Percentiles rank a stretch among this genome's conserved stretches.
phyloP scores from a whole-genome alignment of 106 monocot genomes.

The Narthecium ossifragum region DNA sequence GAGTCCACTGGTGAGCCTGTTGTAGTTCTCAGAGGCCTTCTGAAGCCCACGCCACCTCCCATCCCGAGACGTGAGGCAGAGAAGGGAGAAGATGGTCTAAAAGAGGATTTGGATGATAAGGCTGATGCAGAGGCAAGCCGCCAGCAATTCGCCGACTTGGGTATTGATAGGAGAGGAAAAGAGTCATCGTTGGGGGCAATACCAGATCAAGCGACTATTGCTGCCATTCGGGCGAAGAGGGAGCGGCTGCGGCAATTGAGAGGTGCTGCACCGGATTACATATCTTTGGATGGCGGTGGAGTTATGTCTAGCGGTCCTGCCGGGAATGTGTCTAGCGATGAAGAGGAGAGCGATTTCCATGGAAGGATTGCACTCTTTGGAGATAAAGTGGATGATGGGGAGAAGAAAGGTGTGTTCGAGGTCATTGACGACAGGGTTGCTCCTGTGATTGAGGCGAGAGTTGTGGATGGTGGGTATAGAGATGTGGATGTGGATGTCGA shows the following conservation, averaged over 20 bases:
- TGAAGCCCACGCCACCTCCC: slow-evolving; percentile 42
- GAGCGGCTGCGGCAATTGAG: slow-evolving; percentile 60
- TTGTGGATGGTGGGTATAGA: slow-evolving; percentile 16
- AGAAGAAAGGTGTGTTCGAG: slow-evolving; percentile 64
- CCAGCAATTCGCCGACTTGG: slow-evolving; percentile 25
- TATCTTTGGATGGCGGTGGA: slow-evolving; percentile 66
- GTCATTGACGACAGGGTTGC: slow-evolving; percentile 26
- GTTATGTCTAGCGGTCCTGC: slow-evolving; percentile 34
- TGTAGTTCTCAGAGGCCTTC: slow-evolving; percentile 72
- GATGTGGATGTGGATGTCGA: slow-evolving; percentile 27
- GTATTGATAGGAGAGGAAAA: slow-evolving; percentile 27
- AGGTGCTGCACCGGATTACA: slow-evolving; percentile 58
- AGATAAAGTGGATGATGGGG: slow-evolving; percentile 25
- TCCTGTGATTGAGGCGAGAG: slow-evolving; percentile 12
- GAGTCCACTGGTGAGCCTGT: slow-evolving; percentile 35
- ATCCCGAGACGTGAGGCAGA: slow-evolving; percentile 5
- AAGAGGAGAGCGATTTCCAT: slow-evolving; percentile 66
- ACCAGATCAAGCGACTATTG: slow-evolving; percentile 70
- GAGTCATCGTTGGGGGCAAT: slow-evolving; percentile 38
- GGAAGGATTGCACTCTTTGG: slow-evolving; percentile 67
- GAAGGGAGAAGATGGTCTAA: slow-evolving; percentile 15
- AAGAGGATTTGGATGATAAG: not conserved
- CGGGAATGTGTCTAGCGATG: slow-evolving; percentile 65
- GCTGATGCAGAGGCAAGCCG: not conserved
- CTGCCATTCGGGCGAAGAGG: slow-evolving; percentile 73